Base-by-base conservation (phyloP, 352 stramenopile genomes). In the Globisporangium mamillatum region DNA sequence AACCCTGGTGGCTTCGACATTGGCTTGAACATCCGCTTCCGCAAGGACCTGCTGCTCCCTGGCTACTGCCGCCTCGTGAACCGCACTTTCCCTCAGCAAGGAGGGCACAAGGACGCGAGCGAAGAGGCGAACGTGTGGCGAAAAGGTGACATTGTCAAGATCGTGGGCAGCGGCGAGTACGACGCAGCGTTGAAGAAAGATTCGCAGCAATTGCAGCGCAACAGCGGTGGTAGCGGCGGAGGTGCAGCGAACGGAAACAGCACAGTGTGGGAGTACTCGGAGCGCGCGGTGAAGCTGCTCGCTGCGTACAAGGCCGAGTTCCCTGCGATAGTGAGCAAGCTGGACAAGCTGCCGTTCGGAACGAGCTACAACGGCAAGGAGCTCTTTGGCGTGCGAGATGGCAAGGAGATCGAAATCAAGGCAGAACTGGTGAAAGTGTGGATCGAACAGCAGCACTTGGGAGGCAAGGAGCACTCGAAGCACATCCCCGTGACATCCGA, bases 181-280 rank as follows among this genome's bases (percentile, higher is more conserved):
- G 82, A 69, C 65, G 70, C 71, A 27, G 61, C 60, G 41, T 67
- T 62, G 63, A 83, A 67, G 72, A 82, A 71, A 46, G 22, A 46
- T 0, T 20, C 52, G 6, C 32, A 48, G 14, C 48, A 64, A 16
- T 58, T 38, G 4, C 34, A 55, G 24, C 46, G 29, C 16, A 20
- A 67, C 22, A 46, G 27, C 34, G 61, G 27, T 29, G 18, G 34
- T 8, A 8, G 48, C 38, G 48, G 60, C 20, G 20, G 48, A 29
- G 52, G 29, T 16, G 50, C 22, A 18, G 6, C 6, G 24, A 53
- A 22, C 24, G 14, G 53, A 5, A 64, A 50, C 50, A 63, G 66
- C 25, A 89, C 78, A 4, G 79, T 76, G n/a, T 99, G 97, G 97
- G 95, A 99, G 80, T 99, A 98, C 78, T 98, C 96, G 3, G 91